phyloP scores from a whole-genome alignment of 225 moss, liverwort and hornwort genomes.

The Pseudisothecium myosuroides region DNA sequence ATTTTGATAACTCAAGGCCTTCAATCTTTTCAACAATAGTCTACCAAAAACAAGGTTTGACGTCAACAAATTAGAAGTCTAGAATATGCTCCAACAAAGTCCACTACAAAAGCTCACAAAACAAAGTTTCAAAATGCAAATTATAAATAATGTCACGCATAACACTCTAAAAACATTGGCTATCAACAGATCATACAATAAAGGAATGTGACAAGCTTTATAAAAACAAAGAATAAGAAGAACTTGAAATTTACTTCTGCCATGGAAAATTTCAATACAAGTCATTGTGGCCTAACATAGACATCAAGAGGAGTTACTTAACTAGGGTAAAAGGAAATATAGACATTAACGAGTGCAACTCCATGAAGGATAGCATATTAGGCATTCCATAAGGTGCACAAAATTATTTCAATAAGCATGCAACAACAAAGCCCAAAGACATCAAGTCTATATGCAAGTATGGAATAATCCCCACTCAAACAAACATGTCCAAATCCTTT shows the following conservation, averaged over 20 bases:
- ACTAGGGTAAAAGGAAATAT: neutral
- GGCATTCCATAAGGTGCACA: neutral
- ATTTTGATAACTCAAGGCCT: too few relatives aligned
- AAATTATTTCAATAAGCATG: neutral
- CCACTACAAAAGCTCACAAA: too few relatives aligned
- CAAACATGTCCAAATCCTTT: too few relatives aligned
- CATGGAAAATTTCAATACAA: too few relatives aligned
- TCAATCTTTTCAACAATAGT: too few relatives aligned
- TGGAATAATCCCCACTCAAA: neutral
- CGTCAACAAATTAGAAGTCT: too few relatives aligned
- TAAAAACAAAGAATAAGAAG: neutral
- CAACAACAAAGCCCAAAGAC: neutral
- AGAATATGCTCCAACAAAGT: too few relatives aligned
- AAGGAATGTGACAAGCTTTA: neutral
- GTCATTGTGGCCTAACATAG: too few relatives aligned
- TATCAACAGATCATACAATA: rapidly evolving
- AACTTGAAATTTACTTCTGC: too few relatives aligned
- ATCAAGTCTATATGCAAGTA: neutral
- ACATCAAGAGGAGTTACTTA: too few relatives aligned
- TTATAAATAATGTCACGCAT: neutral
- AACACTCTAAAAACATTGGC: too few relatives aligned
- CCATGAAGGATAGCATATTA: neutral
- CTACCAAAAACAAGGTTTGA: too few relatives aligned
- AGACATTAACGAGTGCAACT: neutral
- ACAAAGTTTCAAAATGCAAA: neutral